Base-by-base conservation (phyloP, 192 early-diverging fungal species). In the Entomortierella lignicola region DNA sequence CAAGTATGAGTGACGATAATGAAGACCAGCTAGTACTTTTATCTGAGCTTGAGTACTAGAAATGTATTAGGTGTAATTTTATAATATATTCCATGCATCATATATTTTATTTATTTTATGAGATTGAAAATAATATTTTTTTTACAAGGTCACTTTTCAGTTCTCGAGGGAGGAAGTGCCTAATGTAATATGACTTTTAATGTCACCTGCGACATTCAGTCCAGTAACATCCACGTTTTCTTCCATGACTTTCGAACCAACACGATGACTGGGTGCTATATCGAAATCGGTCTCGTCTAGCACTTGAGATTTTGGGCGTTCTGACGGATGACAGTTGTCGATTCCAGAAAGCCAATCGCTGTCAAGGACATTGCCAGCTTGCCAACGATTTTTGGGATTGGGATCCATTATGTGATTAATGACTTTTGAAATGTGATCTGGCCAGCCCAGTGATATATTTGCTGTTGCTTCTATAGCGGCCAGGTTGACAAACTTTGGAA, bases 341-440 rank as follows among this genome's bases (percentile, higher is more conserved):
- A 81, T 59, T 30, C 62, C 25, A 32, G 74, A 21, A 70, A 86
- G 57, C 85, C 85, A 86, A 23, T 63, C 42, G 32, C 64, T 79
- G 2, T 79, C 79, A 4, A 86, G 51, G 11, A 69, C 79, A 25
- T 77, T 81, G 7, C 54, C 60, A 18, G 77, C 75, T 20, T 83
- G 80, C 85, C 85, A 86, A 27, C 85, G 85, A 13, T 50, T 53
- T 21, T 65, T 67, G 2, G 83, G 81, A 34, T 83, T 71, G 2
- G 81, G 81, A 30, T 86, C 79, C 31, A 86, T 32, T 34, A 86
- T 20, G 55, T 64, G 27, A 67, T 73, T 39, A 60, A 77, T 60
- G 55, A 86, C 37, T 20, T 75, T 32, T 26, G 61, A 55, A 65
- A 72, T 63, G 39, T 54, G 30, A 20, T 69, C 51, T 0, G 75